phyloP scores from a whole-genome alignment of 1,139 yeast species.

The Hemisphaericaspora lyxosophila region DNA sequence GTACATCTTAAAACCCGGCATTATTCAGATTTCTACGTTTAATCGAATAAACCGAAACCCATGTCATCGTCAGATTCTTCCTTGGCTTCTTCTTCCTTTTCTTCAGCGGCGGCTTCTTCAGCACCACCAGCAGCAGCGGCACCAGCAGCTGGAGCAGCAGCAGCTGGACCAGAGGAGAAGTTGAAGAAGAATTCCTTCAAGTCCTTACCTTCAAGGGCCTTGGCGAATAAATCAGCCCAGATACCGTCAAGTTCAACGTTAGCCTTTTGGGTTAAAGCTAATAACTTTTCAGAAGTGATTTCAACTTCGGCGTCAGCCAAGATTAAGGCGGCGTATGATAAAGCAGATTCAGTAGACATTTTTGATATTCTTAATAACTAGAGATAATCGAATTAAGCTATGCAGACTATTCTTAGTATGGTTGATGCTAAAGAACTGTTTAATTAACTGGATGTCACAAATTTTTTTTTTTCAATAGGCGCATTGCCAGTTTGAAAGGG shows the following conservation, averaged over 20 bases:
- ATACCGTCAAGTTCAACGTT: constrained; percentile 53
- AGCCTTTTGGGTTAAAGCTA: constrained; percentile 56
- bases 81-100: constrained; percentile 55
- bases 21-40: constrained; percentile 22
- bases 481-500: not conserved
- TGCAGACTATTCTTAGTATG: constrained; percentile 71
- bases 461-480: constrained; percentile 4
- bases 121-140: constrained; percentile 58
- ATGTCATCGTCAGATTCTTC: constrained; percentile 69
- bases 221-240: constrained; percentile 83
- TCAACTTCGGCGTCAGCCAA: constrained; percentile 83
- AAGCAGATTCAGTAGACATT: constrained; percentile 82
- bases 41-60: constrained; percentile 88
- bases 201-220: constrained; percentile 78
- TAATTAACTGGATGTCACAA: not conserved
- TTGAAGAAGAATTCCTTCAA: constrained; percentile 74
- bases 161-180: constrained; percentile 69
- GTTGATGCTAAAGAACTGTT: constrained; percentile 3
- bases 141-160: constrained; percentile 60
- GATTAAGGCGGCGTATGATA: constrained; percentile 86
- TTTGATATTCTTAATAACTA: constrained; percentile 30
- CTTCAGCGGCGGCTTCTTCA: constrained; percentile 57
- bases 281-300: constrained; percentile 74
- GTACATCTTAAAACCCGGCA: constrained; percentile 5
- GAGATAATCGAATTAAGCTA: constrained; percentile 50